phyloP scores from a whole-genome alignment of 495 filamentous ascomycete species.

The Talaromyces adpressus region DNA sequence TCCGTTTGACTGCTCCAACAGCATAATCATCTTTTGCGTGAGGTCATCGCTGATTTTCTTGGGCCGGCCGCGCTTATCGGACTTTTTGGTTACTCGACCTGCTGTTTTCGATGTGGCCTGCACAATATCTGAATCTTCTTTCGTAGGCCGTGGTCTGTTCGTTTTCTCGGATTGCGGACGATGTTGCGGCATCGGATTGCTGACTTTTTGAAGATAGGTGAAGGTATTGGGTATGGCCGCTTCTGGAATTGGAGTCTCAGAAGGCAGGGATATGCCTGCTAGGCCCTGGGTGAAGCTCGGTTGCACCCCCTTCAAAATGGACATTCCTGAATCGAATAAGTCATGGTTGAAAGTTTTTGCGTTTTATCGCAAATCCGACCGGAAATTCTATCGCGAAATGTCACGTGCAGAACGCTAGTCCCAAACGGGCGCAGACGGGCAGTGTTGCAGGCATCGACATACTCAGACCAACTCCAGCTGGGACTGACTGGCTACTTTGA shows the following conservation, averaged over 20 bases:
- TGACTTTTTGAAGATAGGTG: slow-evolving; percentile 4
- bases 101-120: background rate
- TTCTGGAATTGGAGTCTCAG: background rate
- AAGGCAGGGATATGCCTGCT: background rate
- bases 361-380: background rate
- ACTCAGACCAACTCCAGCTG: background rate
- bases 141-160: background rate
- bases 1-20: slow-evolving; percentile 7
- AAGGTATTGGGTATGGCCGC: slow-evolving; percentile 2
- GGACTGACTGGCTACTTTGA: background rate
- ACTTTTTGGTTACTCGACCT: slow-evolving; percentile 5
- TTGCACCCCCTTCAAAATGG: slow-evolving; percentile 5
- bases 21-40: slow-evolving; percentile 9
- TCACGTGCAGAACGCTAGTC: slow-evolving; percentile 1
- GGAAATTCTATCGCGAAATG: background rate
- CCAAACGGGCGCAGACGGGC: background rate
- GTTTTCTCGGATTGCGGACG: slow-evolving; percentile 5
- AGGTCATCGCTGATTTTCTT: slow-evolving; percentile 13
- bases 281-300: background rate
- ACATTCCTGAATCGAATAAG: background rate
- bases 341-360: background rate
- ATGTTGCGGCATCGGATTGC: slow-evolving; percentile 1
- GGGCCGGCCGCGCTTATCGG: slow-evolving; percentile 9
- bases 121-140: background rate
- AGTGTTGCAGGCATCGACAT: background rate